Conservation (phyloP, 2,329 filamentous ascomycete species). For the Cladosporium halotolerans region DNA sequence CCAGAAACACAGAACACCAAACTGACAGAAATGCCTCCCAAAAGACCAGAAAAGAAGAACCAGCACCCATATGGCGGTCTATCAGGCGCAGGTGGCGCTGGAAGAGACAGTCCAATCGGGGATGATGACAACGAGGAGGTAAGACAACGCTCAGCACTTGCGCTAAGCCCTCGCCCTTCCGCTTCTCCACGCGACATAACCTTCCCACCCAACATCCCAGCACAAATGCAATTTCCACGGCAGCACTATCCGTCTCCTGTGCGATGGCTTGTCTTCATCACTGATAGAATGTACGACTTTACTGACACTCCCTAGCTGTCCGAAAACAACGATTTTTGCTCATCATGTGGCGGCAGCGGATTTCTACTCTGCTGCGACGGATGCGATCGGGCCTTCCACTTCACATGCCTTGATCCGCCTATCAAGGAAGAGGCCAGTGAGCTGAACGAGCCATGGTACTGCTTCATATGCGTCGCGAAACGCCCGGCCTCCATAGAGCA, state of each 20-base stretch:
- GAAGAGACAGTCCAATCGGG: conserved; percentile 56
- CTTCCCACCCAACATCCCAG: conserved; percentile 14
- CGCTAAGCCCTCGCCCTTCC: conserved; percentile 13
- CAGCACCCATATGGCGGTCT: conserved; percentile 62
- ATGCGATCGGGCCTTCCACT: conserved; percentile 85
- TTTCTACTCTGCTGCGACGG: conserved; percentile 90
- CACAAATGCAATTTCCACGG: conserved; percentile 27
- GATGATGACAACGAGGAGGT: conserved; percentile 53
- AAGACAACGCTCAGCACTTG: conserved; percentile 36
- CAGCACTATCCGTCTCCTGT: conserved; percentile 21
- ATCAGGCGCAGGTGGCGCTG: conserved; percentile 55
- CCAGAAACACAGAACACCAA: conserved; percentile 11
- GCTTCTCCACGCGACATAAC: conserved; percentile 15
- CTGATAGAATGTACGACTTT: conserved; percentile 10
- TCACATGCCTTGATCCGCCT: conserved; percentile 78
- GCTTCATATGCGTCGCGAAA: conserved; percentile 60
- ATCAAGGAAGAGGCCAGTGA: conserved; percentile 45
- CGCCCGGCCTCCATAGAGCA: conserved; percentile 23
- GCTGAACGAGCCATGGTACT: conserved; percentile 70
- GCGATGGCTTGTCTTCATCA: conserved; percentile 15
- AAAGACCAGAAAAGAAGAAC: conserved; percentile 71
- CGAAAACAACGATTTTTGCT: conserved; percentile 85
- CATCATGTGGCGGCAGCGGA: conserved; percentile 75
- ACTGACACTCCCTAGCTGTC: conserved; percentile 35
- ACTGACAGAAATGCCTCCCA: conserved; percentile 25